A percentile compares a stretch with the other conserved stretches of the same genome.
phyloP scores from a whole-genome alignment of 1,284 basidiomycete genomes.

The Athelia psychrophila region DNA sequence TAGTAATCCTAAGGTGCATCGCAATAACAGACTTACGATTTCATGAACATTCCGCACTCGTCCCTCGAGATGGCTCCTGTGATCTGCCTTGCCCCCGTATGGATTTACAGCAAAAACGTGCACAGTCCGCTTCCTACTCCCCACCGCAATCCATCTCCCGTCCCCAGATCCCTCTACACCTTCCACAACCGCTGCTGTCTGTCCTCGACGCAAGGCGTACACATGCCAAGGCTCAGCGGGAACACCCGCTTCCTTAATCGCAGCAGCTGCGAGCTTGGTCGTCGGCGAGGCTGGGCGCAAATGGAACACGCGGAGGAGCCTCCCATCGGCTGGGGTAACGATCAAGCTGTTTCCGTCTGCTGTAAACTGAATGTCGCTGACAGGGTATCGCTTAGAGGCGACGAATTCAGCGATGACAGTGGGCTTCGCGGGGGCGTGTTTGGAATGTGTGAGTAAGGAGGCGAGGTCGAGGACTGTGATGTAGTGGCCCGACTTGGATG shows the following conservation, averaged over 20 bases:
- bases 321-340: conserved; percentile 59
- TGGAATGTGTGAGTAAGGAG: conserved; percentile 26
- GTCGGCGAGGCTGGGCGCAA: conserved; percentile 36
- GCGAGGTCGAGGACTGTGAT: conserved; percentile 57
- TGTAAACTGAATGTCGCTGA: conserved; percentile 57
- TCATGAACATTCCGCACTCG: conserved; percentile 53
- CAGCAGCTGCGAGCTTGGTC: conserved; percentile 15
- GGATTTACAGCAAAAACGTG: conserved; percentile 80
- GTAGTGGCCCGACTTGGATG: conserved; percentile 27
- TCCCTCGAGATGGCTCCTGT: conserved; percentile 59
- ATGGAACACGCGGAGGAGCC: conserved; percentile 54
- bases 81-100: conserved; percentile 67
- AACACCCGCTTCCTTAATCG: conserved; percentile 1
- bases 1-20: conserved; percentile 1
- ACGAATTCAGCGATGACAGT: conserved; percentile 45
- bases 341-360: conserved; percentile 57
- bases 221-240: conserved; percentile 49
- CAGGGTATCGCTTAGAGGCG: conserved; percentile 42
- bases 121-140: conserved; percentile 58
- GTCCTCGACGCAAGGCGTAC: conserved; percentile 70
- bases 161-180: conserved; percentile 57
- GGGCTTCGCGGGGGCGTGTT: conserved; percentile 11
- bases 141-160: conserved; percentile 70
- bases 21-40: conserved; percentile 34
- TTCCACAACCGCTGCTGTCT: conserved; percentile 66